Conservation (phyloP, 179 eudicot genomes). For the Silene vulgaris region DNA sequence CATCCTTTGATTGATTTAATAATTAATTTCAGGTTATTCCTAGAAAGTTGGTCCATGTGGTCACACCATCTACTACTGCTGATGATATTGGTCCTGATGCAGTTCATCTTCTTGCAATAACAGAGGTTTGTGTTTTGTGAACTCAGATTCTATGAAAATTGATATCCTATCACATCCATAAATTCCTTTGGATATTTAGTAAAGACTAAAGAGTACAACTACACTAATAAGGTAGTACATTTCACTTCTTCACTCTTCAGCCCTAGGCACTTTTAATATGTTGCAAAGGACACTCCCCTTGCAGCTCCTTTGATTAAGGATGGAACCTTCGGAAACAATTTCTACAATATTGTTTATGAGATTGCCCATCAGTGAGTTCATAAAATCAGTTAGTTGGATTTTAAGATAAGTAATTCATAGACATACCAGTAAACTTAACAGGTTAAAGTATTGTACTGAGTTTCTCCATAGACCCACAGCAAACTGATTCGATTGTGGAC, state of each 20-base stretch:
- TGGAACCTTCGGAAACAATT: not conserved
- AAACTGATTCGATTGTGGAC: no score
- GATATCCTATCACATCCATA: not conserved
- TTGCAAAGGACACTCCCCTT: not conserved
- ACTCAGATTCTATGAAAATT: not conserved
- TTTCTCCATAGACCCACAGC: not conserved
- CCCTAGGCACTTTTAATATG: not conserved
- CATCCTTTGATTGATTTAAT: slow-evolving; percentile 17
- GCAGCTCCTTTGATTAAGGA: slow-evolving; percentile 5
- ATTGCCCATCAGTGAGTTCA: not conserved
- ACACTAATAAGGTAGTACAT: not conserved
- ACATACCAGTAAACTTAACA: not conserved
- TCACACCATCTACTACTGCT: slow-evolving; percentile 73
- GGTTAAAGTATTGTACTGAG: not conserved
- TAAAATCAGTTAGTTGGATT: no score
- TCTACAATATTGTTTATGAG: not conserved
- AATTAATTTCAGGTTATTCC: slow-evolving; percentile 61
- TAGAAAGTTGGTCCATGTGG: slow-evolving; percentile 72
- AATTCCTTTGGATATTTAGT: not conserved
- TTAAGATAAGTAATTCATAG: not conserved
- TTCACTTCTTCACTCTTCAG: not conserved
- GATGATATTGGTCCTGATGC: slow-evolving; percentile 97
- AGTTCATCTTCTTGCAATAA: slow-evolving; percentile 90
- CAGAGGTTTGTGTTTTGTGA: slow-evolving; percentile 57
- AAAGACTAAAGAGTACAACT: not conserved